phyloP scores from a whole-genome alignment of 202 grass and related monocot genomes.

The Elaeis oleifera region DNA sequence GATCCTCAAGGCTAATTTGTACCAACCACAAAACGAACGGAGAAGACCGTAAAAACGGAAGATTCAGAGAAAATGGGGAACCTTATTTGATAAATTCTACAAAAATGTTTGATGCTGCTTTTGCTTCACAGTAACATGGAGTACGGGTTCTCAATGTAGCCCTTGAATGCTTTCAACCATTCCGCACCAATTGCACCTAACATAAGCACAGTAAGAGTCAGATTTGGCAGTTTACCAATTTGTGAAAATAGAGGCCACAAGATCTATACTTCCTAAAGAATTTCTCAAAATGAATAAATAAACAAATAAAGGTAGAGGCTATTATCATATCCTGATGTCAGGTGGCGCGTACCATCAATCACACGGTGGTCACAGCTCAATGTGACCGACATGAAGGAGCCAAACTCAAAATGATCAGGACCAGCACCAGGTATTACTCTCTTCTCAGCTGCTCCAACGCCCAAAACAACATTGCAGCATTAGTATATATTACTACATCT shows the following conservation, averaged over 20 bases:
- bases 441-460: conserved; percentile 10
- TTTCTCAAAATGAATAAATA: too few relatives aligned
- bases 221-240: not conserved
- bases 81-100: too few relatives aligned
- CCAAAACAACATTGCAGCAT: not conserved
- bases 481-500: not conserved
- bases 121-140: conserved; percentile 61
- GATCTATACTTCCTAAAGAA: too few relatives aligned
- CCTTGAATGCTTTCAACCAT: conserved; percentile 84
- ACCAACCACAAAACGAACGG: too few relatives aligned
- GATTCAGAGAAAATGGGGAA: too few relatives aligned
- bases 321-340: too few relatives aligned
- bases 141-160: conserved; percentile 87
- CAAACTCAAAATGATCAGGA: conserved; percentile 8
- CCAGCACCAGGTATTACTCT: conserved; percentile 7
- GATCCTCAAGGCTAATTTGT: too few relatives aligned
- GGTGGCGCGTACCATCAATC: conserved; percentile 18
- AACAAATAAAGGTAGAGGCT: too few relatives aligned
- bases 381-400: conserved; percentile 32
- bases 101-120: too few relatives aligned
- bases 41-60: too few relatives aligned
- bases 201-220: conserved; percentile 6
- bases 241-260: too few relatives aligned
- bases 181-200: conserved; percentile 89
- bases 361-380: conserved; percentile 33